A percentile compares a stretch with the other conserved stretches of the same genome.
phyloP scores from a whole-genome alignment of 2,329 filamentous ascomycete species.

The Colletotrichum sp. region DNA sequence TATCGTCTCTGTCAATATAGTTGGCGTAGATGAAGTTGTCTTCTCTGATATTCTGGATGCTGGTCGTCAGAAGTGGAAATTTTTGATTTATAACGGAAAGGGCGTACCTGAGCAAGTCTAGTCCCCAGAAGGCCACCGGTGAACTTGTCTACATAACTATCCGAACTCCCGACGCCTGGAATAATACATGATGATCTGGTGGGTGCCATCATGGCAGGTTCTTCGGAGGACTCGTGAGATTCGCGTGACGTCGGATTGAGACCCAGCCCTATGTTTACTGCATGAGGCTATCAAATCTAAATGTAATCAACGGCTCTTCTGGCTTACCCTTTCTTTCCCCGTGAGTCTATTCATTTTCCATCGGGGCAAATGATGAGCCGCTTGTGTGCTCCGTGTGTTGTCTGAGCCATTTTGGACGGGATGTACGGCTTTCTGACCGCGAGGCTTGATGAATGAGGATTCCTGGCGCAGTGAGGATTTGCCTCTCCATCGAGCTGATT shows the following conservation, averaged over 20 bases:
- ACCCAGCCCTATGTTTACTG: not conserved
- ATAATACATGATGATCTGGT: slow-evolving; percentile 66
- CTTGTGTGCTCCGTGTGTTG: slow-evolving; percentile 32
- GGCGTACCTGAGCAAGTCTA: slow-evolving; percentile 54
- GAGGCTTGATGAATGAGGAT: not conserved
- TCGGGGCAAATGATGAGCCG: slow-evolving; percentile 58
- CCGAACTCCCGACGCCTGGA: slow-evolving; percentile 62
- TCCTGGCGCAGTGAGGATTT: not conserved
- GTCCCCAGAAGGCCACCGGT: slow-evolving; percentile 60
- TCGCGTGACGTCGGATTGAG: slow-evolving; percentile 65
- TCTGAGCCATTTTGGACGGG: not conserved
- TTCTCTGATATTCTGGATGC: slow-evolving; percentile 57
- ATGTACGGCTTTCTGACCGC: not conserved
- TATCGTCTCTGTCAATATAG: slow-evolving; percentile 62
- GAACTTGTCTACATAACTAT: slow-evolving; percentile 50
- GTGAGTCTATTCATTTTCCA: slow-evolving; percentile 57
- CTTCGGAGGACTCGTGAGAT: slow-evolving; percentile 62
- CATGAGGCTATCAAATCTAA: not conserved
- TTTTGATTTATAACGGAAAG: not conserved
- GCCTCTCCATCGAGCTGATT: not conserved
- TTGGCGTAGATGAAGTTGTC: slow-evolving; percentile 66
- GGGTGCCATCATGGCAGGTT: slow-evolving; percentile 52
- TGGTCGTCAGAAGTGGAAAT: not conserved
- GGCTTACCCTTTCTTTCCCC: slow-evolving; percentile 40
- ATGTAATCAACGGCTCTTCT: slow-evolving; percentile 35